Evolutionary conservation across 1,284 basidiomycete species (phyloP).

Genomic region (Melampsora larici-populina): DNA sequence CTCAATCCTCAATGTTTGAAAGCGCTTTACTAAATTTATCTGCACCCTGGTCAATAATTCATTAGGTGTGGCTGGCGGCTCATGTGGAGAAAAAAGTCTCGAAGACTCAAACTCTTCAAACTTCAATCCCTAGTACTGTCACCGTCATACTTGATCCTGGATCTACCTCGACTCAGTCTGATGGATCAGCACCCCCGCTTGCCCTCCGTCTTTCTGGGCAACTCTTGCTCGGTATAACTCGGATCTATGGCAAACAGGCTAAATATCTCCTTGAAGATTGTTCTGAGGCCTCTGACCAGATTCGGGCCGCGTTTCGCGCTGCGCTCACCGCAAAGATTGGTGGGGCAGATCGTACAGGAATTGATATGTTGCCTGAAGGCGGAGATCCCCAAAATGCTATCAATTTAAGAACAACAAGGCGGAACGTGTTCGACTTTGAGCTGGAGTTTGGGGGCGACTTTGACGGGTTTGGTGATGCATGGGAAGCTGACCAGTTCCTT

Average conservation of each 20-base stretch:
- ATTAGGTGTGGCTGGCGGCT: constrained; percentile 37
- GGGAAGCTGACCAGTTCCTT: constrained; percentile 12
- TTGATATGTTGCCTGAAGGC: background rate
- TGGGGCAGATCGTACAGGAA: background rate
- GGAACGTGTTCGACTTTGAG: constrained; percentile 29
- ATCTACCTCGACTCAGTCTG: constrained; percentile 4
- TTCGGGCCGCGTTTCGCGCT: constrained; percentile 21
- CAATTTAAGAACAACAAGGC: constrained; percentile 17
- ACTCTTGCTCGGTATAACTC: constrained; percentile 28
- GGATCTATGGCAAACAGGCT: constrained; percentile 35
- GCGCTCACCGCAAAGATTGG: constrained; percentile 1
- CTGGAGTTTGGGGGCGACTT: constrained; percentile 25
- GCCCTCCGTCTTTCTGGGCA: constrained; percentile 39
- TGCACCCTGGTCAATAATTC: no score
- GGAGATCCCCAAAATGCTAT: constrained; percentile 9
- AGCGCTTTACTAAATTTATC: no score
- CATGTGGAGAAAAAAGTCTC: constrained; percentile 35
- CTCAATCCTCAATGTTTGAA: background rate
- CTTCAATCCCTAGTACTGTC: constrained; percentile 37
- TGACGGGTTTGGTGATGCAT: constrained; percentile 24
- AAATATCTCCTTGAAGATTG: constrained; percentile 41
- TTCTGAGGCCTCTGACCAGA: constrained; percentile 29
- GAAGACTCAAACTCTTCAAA: constrained; percentile 31
- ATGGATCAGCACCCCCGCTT: constrained; percentile 12
- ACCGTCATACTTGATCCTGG: constrained; percentile 28